Base-by-base conservation (phyloP, 768 basidiomycete genomes). In the Phallus indusiatus region DNA sequence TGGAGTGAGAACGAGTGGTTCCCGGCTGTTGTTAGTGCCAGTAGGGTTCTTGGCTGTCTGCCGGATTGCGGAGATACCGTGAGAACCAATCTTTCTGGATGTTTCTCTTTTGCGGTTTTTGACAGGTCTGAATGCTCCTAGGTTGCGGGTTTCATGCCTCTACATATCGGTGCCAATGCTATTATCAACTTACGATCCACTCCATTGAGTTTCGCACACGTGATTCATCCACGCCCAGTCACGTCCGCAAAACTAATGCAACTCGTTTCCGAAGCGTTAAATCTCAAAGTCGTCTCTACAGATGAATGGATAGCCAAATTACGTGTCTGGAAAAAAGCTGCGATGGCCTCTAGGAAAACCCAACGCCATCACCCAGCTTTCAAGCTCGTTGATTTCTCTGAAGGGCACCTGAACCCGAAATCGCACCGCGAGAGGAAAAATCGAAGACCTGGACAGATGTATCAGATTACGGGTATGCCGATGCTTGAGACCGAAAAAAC, bases 261-360 rank as follows among this genome's bases (percentile, higher is more conserved):
- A 16, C 47, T 46, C 1, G 42, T 67, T 47, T 60, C 67, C 1
- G 12, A 51, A 11, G 18, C n/a, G 12, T 62, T 72, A 14, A 37
- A 55, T n/a, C 58, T 71, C 34, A 64, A 63, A 3, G 54, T 67
- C 20, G 67, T 70, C 12, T 59, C 69, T 17, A 71, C 64, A 58
- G 47, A 36, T 5, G 61, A 65, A 34, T 73, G 72, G 71, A 47
- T 67, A 22, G 46, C 57, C 51, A 53, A 49, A 34, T 16, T 37
- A 58, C 47, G 61, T 47, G 4, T 55, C 21, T 22, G 53, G 51
- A 1, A 56, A 55, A 24, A 61, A 56, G 28, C 34, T 48, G 14
- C 60, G 47, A 54, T 47, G 47, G 54, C 20, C 36, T 3, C 28
- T 28, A 28, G 28, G 7, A n/a, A 46, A 34, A 20, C 42, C 9